These are phyloP conservation scores for Eimeria falciformis DNA, from an alignment of 169 alveolate species.

Conservation along the genomic window DNA sequence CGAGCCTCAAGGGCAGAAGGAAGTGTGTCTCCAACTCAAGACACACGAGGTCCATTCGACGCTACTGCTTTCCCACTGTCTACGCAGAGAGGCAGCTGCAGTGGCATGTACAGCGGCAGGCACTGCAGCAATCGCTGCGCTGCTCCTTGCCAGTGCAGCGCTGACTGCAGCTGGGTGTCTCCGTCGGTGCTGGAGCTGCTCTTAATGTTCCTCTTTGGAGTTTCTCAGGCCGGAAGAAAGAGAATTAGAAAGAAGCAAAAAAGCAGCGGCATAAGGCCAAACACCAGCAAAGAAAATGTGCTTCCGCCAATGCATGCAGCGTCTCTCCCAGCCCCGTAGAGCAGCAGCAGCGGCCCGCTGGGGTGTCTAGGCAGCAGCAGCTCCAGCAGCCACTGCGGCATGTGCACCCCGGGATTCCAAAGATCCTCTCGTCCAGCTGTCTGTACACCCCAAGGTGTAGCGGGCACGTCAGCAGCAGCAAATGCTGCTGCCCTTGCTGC, in stretches of 20 bases:
- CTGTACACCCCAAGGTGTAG: background rate
- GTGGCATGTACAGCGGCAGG: background rate
- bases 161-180: background rate
- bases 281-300: background rate
- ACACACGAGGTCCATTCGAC: no score
- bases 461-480: background rate
- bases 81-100: background rate
- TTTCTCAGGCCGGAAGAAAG: slow-evolving; percentile 8
- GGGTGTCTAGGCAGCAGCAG: slow-evolving; percentile 34
- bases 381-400: slow-evolving; percentile 25
- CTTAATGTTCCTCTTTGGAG: no score
- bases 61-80: background rate
- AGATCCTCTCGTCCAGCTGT: background rate
- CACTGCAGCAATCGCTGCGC: background rate
- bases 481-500: background rate
- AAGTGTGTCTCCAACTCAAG: no score
- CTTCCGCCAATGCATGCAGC: background rate
- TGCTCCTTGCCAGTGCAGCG: background rate
- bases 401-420: background rate
- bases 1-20: no score
- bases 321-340: slow-evolving; percentile 9
- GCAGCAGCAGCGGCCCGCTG: slow-evolving; percentile 40
- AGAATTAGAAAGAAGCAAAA: background rate
- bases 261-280: background rate
- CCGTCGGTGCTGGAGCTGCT: slow-evolving; percentile 13